These are phyloP conservation scores for Echria macrotheca DNA, from an alignment of 495 filamentous ascomycete genomes.

Conservation along the genomic window DNA sequence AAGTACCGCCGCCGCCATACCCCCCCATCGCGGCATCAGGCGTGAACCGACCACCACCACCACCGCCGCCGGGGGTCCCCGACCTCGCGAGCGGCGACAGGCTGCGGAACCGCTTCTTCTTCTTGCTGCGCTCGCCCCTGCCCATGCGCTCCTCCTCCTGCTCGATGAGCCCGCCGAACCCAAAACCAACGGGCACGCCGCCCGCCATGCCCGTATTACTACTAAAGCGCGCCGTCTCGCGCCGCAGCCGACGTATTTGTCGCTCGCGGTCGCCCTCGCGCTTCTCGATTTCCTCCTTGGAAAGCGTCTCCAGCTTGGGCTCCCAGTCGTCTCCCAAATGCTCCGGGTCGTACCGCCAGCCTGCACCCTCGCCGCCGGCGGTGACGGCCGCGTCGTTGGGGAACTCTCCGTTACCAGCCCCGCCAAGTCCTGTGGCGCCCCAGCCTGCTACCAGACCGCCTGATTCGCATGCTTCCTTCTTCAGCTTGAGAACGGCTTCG, in stretches of 20 bases:
- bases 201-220: conserved; percentile 70
- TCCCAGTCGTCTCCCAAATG: conserved; percentile 89
- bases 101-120: conserved; percentile 88
- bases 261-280: conserved; percentile 90
- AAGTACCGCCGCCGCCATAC: conserved; percentile 59
- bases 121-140: conserved; percentile 82
- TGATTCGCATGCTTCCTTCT: conserved; percentile 93
- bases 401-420: conserved; percentile 60
- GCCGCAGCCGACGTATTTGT: conserved; percentile 75
- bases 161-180: conserved; percentile 55
- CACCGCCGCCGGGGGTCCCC: conserved; percentile 59
- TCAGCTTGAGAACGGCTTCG: conserved; percentile 84
- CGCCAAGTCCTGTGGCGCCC: conserved; percentile 38
- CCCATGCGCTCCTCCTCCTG: conserved; percentile 63
- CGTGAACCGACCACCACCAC: no score
- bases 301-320: conserved; percentile 81
- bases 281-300: conserved; percentile 96
- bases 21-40: conserved; percentile 62
- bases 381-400: conserved; percentile 80
- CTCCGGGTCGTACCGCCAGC: conserved; percentile 93
- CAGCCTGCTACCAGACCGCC: conserved; percentile 70
- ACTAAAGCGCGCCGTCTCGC: conserved; percentile 90
- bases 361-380: conserved; percentile 58
- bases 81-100: conserved; percentile 66
- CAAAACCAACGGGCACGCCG: conserved; percentile 55